Evolutionary conservation across 2,329 filamentous ascomycete genomes (phyloP).

Genomic region (Clarireedia sp.): DNA sequence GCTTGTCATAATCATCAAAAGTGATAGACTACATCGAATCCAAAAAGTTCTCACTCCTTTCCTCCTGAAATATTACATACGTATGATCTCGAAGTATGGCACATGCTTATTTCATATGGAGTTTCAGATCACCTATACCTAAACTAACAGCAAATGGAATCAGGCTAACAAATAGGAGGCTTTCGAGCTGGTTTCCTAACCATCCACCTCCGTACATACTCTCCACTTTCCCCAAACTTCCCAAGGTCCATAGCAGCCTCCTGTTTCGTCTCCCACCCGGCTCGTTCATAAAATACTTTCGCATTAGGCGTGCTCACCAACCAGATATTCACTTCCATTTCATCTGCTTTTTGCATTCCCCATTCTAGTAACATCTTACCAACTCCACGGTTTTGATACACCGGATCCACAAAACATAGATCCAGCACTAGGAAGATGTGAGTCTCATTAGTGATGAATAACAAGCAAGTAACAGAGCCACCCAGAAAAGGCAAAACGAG

Average conservation of each 20-base stretch:
- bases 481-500: too few relatives aligned
- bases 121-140: too few relatives aligned
- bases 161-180: too few relatives aligned
- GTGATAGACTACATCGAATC: background rate
- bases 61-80: background rate
- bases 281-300: conserved; percentile 18
- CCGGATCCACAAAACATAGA: conserved; percentile 18
- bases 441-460: too few relatives aligned
- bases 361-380: conserved; percentile 13
- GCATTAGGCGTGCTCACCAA: conserved; percentile 17
- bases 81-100: background rate
- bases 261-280: conserved; percentile 26
- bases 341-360: conserved; percentile 13
- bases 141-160: too few relatives aligned
- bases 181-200: conserved; percentile 4
- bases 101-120: too few relatives aligned
- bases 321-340: conserved; percentile 12
- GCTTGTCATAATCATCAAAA: background rate
- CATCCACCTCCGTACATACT: conserved; percentile 19
- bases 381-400: conserved; percentile 15
- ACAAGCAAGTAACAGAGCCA: too few relatives aligned
- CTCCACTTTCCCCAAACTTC: conserved; percentile 14
- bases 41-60: background rate
- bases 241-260: conserved; percentile 12
- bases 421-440: conserved; percentile 6